Base-by-base conservation (phyloP, 306 rosid species). In the Vigna angularis region DNA sequence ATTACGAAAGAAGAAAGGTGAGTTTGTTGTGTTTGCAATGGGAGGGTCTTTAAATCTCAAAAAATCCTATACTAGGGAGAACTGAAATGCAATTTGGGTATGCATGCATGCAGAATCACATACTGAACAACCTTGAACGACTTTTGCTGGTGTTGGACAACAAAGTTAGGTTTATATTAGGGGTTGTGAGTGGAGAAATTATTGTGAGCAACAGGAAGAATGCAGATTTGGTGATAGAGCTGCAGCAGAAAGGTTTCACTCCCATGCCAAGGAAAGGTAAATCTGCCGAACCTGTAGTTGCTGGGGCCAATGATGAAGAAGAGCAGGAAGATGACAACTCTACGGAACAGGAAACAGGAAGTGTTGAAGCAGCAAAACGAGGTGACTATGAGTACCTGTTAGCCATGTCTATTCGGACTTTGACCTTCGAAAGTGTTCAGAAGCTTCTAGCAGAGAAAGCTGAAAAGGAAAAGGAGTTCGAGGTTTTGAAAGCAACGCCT, bases 1-100 rank as follows among this genome's bases (percentile, higher is more conserved):
- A 76, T 76, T 95, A 92, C 72, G 98, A 87, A 78, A 86, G 78
- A 76, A 87, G 98, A 75, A 95, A 95, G 98, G 98, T 94, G 65
- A 75, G 69, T 74, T 34, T 42, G 15, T 66, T 30, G 14, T 70
- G 67, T 62, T 62, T 4, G 9, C n/a, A 52, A 65, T 40, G 6
- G 7, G 9, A 4, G 6, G 7, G 30, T 79, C 14, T 44, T 62
- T 24, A 56, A n/a, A 10, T 80, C 75, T 42, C 7, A 8, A 50
- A 42, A 42, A 0, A 42, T 26, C 17, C 9, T 52, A 22, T 28
- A 5, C n/a, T 51, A 55, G 22, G 16, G 26, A 44, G 61, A 77
- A 72, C 75, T 84, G 34, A 66, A 68, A 50, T 61, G 53, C 6
- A 38, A 17, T 63, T 59, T 42, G 70, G 11, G 50, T 67, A 36